These are phyloP conservation scores for Candida michaelii DNA, from an alignment of 805 yeast genomes.

Conservation along the genomic window DNA sequence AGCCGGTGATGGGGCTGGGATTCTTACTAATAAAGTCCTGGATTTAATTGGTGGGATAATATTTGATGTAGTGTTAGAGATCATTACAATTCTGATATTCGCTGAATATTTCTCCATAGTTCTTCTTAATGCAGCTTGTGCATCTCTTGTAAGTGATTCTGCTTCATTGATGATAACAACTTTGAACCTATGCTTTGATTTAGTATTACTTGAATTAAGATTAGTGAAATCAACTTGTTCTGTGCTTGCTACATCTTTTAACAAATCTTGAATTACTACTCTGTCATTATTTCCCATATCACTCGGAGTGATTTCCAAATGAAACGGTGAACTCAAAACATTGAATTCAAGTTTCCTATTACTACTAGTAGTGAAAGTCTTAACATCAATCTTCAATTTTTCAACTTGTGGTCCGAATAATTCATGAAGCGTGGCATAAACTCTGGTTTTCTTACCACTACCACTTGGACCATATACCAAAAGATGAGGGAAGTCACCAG, in stretches of 20 bases:
- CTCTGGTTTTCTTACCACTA: conserved; percentile 94
- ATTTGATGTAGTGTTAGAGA: conserved; percentile 87
- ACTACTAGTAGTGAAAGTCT: conserved; percentile 72
- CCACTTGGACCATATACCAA: conserved; percentile 95
- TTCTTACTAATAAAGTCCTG: conserved; percentile 83
- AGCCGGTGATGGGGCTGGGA: conserved; percentile 70
- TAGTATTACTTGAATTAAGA: conserved; percentile 33
- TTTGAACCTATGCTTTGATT: conserved; percentile 59
- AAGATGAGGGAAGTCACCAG: conserved; percentile 91
- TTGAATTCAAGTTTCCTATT: conserved; percentile 85
- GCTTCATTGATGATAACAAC: conserved; percentile 90
- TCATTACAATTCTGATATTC: conserved; percentile 77
- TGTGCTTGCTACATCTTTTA: conserved; percentile 92
- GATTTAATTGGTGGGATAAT: conserved; percentile 94
- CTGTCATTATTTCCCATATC: conserved; percentile 97
- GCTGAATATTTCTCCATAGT: conserved; percentile 95
- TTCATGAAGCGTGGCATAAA: conserved; percentile 72
- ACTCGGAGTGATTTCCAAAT: conserved; percentile 92
- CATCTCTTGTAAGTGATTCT: conserved; percentile 84
- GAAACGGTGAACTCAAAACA: conserved; percentile 88
- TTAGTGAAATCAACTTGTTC: conserved; percentile 80
- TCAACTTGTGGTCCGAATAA: conserved; percentile 83
- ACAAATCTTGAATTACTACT: conserved; percentile 88
- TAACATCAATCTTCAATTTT: conserved; percentile 80
- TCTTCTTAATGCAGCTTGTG: conserved; percentile 92